Evolutionary conservation across 495 filamentous ascomycete species (phyloP).

Genomic region (Tricharina praecox): DNA sequence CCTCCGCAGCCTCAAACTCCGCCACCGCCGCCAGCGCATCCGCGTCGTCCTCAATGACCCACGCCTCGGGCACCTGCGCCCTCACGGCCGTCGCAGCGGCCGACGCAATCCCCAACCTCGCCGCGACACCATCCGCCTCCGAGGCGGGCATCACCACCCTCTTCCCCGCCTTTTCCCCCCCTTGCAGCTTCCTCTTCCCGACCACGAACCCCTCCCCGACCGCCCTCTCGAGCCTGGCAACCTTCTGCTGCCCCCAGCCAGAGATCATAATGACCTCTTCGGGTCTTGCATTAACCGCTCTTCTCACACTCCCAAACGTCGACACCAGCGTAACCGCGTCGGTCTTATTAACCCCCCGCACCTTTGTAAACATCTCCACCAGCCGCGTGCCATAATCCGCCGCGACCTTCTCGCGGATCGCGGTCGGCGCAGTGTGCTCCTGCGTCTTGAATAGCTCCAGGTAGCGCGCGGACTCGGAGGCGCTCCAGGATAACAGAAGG

Average conservation of each 20-base stretch:
- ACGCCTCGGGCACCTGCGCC: constrained; percentile 10
- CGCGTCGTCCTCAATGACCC: constrained; percentile 28
- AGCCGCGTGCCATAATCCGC: constrained; percentile 71
- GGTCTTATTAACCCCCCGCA: constrained; percentile 80
- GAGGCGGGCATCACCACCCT: constrained; percentile 1
- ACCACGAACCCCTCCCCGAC: constrained; percentile 73
- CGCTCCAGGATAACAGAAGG: constrained; percentile 80
- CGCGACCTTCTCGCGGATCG: constrained; percentile 67
- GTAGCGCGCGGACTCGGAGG: constrained; percentile 81
- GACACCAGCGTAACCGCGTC: constrained; percentile 76
- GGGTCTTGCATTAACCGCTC: constrained; percentile 69
- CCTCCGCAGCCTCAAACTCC: constrained; percentile 28
- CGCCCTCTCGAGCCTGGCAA: constrained; percentile 60
- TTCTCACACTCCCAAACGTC: constrained; percentile 70
- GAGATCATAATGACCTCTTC: constrained; percentile 68
- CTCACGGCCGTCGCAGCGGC: no score
- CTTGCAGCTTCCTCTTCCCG: constrained; percentile 32
- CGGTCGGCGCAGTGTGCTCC: constrained; percentile 63
- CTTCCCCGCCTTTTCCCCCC: constrained; percentile 19
- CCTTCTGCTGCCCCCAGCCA: constrained; percentile 93
- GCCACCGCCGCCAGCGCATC: constrained; percentile 36
- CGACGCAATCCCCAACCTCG: constrained; percentile 30
- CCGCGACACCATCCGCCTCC: constrained; percentile 28
- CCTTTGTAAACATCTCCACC: constrained; percentile 84
- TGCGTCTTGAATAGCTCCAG: constrained; percentile 86